Conservation (phyloP, 768 basidiomycete genomes). For the Agaricus blazei region DNA sequence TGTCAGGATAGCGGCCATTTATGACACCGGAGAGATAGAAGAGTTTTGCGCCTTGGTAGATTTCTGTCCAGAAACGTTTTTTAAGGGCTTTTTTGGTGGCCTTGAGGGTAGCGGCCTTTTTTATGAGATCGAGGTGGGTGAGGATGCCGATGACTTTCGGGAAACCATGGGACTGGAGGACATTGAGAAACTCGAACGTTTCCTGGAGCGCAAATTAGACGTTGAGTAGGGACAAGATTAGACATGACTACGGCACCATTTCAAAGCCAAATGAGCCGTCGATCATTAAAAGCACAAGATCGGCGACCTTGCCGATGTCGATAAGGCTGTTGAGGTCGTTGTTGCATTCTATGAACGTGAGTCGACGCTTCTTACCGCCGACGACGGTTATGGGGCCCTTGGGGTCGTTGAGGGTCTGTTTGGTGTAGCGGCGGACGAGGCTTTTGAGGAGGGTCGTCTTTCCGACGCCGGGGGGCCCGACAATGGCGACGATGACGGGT, state of each 20-base stretch:
- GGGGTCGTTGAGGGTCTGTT: slow-evolving; percentile 85
- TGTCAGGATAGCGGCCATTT: slow-evolving; percentile 96
- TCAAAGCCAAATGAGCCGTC: slow-evolving; percentile 98
- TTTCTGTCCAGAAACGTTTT: slow-evolving; percentile 99
- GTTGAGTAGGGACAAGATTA: neutral
- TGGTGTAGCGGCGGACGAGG: slow-evolving; percentile 87
- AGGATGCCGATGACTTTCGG: slow-evolving; percentile 98
- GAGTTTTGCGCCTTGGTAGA: slow-evolving; percentile 96
- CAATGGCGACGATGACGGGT: slow-evolving; percentile 90
- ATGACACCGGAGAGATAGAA: slow-evolving; percentile 97
- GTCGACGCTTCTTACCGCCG: slow-evolving; percentile 83
- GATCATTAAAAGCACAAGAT: slow-evolving; percentile 94
- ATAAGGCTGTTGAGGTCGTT: slow-evolving; percentile 99
- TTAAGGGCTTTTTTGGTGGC: slow-evolving; percentile 92
- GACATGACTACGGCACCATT: slow-evolving; percentile 60
- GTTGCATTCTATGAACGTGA: slow-evolving; percentile 98
- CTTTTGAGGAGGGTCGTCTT: slow-evolving; percentile 93
- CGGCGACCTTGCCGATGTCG: slow-evolving; percentile 94
- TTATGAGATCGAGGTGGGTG: slow-evolving; percentile 94
- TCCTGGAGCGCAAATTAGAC: slow-evolving; percentile 48
- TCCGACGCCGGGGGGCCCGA: slow-evolving; percentile 95
- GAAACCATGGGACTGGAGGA: slow-evolving; percentile 95
- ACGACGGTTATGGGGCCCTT: slow-evolving; percentile 95
- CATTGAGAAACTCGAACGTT: slow-evolving; percentile 97
- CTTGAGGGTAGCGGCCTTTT: slow-evolving; percentile 81